Base-by-base conservation (phyloP, 495 filamentous ascomycete species). In the Melanomma pulvis-pyrius region DNA sequence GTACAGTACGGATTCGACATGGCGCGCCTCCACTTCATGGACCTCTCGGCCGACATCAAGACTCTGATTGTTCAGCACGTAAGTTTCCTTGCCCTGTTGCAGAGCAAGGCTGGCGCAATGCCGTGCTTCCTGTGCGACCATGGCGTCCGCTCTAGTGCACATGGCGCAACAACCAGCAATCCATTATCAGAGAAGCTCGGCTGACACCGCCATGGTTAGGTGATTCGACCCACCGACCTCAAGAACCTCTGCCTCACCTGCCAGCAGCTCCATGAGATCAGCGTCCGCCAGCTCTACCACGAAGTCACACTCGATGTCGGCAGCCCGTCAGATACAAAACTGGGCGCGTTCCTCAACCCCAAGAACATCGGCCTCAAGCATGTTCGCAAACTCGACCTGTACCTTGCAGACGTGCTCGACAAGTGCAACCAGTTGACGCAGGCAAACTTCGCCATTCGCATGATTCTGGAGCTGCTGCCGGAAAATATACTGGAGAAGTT, bases 401-500 rank as follows among this genome's bases (percentile, higher is more conserved):
- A 78, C 57, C 67, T 74, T 4, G 72, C 72, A 4, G 70, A 74
- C 46, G 63, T 75, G 2, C 22, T 61, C 46, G 71, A 79, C 61
- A 71, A 69, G 47, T 74, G 73, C 66, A 75, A 74, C 48, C 73
- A 76, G 67, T 21, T 74, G 52, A 70, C 72, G 41, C 74, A 73
- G 50, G 74, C 74, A 6, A 58, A 75, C 54, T 74, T 79, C 54
- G 74, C 72, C 8, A 74, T 70, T n/a, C 75, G 76, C 15, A 76
- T 78, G 76, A 63, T 79, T 28, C 52, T 79, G 8, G 77, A 77
- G 65, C 73, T 79, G 36, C 67, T 79, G 12, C 77, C 77, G 8
- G 74, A 77, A 54, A 71, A 79, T 47, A 73, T 71, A 22, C 60
- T 79, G 19, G 75, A 79, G 59, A 67, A 71, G 52, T 76, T 76